These are phyloP conservation scores for Penicillium occitanis DNA, from an alignment of 2,329 filamentous ascomycete genomes.

Conservation along the genomic window DNA sequence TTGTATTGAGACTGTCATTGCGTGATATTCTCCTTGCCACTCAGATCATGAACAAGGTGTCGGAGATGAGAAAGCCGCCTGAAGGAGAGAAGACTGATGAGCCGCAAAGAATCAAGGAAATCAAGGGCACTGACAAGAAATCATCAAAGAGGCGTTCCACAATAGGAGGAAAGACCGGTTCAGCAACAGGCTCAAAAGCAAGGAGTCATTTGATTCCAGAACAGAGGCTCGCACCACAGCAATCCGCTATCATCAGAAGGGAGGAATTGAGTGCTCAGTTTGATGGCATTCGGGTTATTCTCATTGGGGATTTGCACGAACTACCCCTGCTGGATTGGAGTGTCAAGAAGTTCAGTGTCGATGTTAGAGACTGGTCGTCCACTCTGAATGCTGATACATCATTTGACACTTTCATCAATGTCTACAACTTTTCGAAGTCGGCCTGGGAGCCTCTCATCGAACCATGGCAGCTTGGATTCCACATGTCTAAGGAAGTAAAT, in stretches of 20 bases:
- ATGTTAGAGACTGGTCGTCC: conserved; percentile 87
- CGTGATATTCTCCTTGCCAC: conserved; percentile 92
- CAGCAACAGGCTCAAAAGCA: conserved; percentile 44
- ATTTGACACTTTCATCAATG: conserved; percentile 92
- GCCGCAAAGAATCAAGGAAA: conserved; percentile 51
- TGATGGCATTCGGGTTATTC: conserved; percentile 83
- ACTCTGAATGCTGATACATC: conserved; percentile 81
- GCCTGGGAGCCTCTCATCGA: conserved; percentile 96
- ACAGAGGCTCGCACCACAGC: conserved; percentile 39
- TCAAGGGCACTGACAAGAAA: conserved; percentile 35
- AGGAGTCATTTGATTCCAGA: conserved; percentile 44
- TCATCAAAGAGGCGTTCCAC: conserved; percentile 47
- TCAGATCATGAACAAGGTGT: conserved; percentile 87
- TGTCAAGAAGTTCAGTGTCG: conserved; percentile 82
- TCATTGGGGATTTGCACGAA: conserved; percentile 95
- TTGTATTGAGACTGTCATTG: conserved; percentile 85
- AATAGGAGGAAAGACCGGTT: conserved; percentile 41
- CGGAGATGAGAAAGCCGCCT: conserved; percentile 69
- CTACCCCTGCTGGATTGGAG: conserved; percentile 92
- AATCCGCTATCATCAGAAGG: conserved; percentile 59
- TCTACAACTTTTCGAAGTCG: conserved; percentile 99
- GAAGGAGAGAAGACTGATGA: conserved; percentile 55
- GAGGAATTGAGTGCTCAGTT: conserved; percentile 86
- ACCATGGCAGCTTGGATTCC: conserved; percentile 92
- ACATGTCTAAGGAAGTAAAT: conserved; percentile 73